Evolutionary conservation across 352 stramenopile species (phyloP).

Genomic region (Phytophthora sansomeana): DNA sequence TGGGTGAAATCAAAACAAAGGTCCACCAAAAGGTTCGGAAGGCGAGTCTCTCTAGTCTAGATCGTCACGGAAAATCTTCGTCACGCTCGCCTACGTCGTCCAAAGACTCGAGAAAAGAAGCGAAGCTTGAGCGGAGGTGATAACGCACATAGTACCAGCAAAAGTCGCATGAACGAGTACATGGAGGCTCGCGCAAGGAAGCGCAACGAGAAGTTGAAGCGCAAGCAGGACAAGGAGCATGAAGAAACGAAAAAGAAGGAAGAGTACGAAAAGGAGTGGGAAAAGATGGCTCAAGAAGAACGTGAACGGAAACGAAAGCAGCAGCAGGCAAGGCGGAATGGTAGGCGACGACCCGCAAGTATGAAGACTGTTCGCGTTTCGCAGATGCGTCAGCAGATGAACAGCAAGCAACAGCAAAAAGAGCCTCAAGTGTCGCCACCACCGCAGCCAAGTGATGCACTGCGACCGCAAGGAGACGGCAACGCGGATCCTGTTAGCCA

Average conservation of each 20-base stretch:
- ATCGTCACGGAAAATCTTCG: slow-evolving; percentile 29
- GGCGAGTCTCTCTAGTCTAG: slow-evolving; percentile 26
- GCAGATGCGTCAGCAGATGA: slow-evolving; percentile 87
- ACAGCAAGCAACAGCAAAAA: slow-evolving; percentile 69
- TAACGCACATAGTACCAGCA: slow-evolving; percentile 48
- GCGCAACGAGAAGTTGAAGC: slow-evolving; percentile 80
- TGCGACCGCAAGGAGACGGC: slow-evolving; percentile 41
- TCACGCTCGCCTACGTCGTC: slow-evolving; percentile 47
- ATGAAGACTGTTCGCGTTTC: slow-evolving; percentile 88
- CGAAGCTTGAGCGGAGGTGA: slow-evolving; percentile 46
- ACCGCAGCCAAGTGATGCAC: slow-evolving; percentile 31
- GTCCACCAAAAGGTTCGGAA: slow-evolving; percentile 36
- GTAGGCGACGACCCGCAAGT: slow-evolving; percentile 73
- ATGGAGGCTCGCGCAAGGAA: slow-evolving; percentile 86
- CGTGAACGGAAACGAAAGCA: slow-evolving; percentile 84
- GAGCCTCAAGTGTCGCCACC: slow-evolving; percentile 28
- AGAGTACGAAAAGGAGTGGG: slow-evolving; percentile 91
- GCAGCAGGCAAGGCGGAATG: slow-evolving; percentile 71
- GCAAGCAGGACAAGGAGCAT: slow-evolving; percentile 74
- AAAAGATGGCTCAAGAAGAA: slow-evolving; percentile 90
- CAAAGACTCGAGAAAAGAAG: slow-evolving; percentile 51
- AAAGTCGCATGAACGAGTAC: slow-evolving; percentile 91
- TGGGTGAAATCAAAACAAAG: slow-evolving; percentile 32
- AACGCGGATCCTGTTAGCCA: slow-evolving; percentile 36
- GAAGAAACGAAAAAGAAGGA: slow-evolving; percentile 82